Conservation (phyloP, 2,329 filamentous ascomycete genomes). For the Lachnellula willkommii region DNA sequence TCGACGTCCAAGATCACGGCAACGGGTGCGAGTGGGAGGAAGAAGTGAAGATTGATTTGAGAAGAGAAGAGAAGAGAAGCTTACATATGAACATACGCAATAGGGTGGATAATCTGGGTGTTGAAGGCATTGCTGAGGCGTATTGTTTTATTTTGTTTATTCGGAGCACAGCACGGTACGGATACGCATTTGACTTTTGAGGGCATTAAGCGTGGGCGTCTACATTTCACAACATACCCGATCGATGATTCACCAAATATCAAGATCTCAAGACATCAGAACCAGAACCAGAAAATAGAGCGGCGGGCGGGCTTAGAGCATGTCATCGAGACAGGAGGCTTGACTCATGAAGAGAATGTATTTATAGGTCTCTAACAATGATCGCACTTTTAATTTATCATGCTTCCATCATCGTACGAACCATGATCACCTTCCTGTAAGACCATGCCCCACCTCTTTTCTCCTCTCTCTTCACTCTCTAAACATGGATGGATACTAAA, state of each 20-base stretch:
- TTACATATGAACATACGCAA: neutral
- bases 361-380: constrained; percentile 15
- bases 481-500: neutral
- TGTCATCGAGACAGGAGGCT: neutral
- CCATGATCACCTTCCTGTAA: neutral
- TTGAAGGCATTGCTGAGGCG: constrained; percentile 18
- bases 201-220: constrained; percentile 27
- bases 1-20: constrained; percentile 72
- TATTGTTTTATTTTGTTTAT: constrained; percentile 9
- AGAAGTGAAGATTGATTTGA: constrained; percentile 18
- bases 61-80: constrained; percentile 9
- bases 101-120: neutral
- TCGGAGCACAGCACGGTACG: constrained; percentile 2
- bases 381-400: neutral
- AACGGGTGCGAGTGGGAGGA: constrained; percentile 26
- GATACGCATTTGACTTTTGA: constrained; percentile 2
- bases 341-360: constrained; percentile 11
- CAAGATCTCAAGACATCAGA: neutral
- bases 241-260: constrained; percentile 14
- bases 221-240: constrained; percentile 23
- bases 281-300: constrained; percentile 1
- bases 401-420: neutral
- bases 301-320: neutral
- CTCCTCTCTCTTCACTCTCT: no score
- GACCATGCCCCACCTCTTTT: neutral